Evolutionary conservation across 176 grass and related monocot species (phyloP).

Genomic region (Triticum turgidum): DNA sequence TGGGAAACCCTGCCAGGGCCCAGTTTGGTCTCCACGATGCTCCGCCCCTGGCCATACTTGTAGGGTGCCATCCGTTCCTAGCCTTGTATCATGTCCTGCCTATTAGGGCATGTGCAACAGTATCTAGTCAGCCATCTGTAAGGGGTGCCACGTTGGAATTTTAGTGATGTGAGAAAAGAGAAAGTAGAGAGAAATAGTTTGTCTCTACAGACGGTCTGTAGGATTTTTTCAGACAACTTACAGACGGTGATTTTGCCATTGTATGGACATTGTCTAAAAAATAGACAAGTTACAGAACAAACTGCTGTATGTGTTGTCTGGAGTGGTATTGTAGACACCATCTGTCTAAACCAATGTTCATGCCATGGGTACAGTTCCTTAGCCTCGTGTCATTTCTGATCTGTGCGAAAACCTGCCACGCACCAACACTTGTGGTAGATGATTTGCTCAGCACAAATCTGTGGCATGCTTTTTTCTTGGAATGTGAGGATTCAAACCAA

Average conservation of each 20-base stretch:
- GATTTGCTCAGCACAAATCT: background rate
- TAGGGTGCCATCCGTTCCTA: background rate
- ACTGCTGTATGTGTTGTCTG: background rate
- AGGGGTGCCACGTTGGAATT: background rate
- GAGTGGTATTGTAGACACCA: background rate
- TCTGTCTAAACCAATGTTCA: background rate
- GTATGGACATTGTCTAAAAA: background rate
- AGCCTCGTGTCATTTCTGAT: background rate
- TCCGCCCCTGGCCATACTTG: background rate
- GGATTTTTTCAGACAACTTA: background rate
- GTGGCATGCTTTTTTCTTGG: background rate
- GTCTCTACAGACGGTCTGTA: background rate
- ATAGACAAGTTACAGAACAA: background rate
- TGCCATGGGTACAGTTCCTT: background rate
- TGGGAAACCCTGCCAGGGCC: background rate
- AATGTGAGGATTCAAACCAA: conserved; percentile 1
- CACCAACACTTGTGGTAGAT: background rate
- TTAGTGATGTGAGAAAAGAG: background rate
- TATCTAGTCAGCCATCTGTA: background rate
- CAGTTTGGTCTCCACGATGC: background rate
- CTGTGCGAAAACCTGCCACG: background rate
- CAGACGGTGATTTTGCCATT: background rate
- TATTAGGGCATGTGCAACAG: background rate
- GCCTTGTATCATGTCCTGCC: background rate
- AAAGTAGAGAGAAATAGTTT: too few relatives aligned